phyloP scores from a whole-genome alignment of 257 asterid species.

The Nyctanthes arbortristis region DNA sequence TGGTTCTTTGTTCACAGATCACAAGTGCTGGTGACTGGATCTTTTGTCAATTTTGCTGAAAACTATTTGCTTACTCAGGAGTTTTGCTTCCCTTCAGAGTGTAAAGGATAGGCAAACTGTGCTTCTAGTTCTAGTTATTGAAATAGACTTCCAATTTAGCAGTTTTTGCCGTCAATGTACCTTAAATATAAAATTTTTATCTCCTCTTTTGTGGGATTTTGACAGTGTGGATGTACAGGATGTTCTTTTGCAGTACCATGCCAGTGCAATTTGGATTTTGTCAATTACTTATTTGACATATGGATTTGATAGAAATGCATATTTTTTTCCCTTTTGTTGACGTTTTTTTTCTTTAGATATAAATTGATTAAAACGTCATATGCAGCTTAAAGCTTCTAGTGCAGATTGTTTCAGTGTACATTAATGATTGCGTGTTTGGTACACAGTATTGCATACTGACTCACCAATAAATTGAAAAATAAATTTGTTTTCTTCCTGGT shows the following conservation, averaged over 20 bases:
- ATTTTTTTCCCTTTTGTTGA: background rate
- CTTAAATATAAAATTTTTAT: slow-evolving; percentile 13
- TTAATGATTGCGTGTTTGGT: background rate
- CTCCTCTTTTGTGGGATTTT: slow-evolving; percentile 19
- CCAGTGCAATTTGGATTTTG: background rate
- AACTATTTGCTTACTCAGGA: slow-evolving; percentile 26
- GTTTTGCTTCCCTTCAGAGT: slow-evolving; percentile 36
- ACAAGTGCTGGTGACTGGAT: slow-evolving; percentile 4
- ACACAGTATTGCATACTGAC: background rate
- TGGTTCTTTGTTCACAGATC: slow-evolving; percentile 10
- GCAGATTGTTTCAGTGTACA: background rate
- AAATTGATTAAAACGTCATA: too few species aligned
- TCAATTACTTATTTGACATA: background rate
- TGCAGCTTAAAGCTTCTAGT: background rate
- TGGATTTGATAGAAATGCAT: background rate
- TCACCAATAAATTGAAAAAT: background rate
- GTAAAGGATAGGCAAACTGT: slow-evolving; percentile 31
- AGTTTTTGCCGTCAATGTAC: slow-evolving; percentile 30
- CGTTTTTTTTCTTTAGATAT: background rate
- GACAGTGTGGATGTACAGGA: slow-evolving; percentile 17
- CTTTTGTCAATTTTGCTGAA: slow-evolving; percentile 33
- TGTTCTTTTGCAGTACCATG: slow-evolving; percentile 17
- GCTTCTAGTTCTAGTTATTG: slow-evolving; percentile 31
- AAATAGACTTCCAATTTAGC: slow-evolving; percentile 24
- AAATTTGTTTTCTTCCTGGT: background rate